Evolutionary conservation across 371 early-diverging fungal genomes (phyloP).

Genomic region (Mucor lusitanicus): DNA sequence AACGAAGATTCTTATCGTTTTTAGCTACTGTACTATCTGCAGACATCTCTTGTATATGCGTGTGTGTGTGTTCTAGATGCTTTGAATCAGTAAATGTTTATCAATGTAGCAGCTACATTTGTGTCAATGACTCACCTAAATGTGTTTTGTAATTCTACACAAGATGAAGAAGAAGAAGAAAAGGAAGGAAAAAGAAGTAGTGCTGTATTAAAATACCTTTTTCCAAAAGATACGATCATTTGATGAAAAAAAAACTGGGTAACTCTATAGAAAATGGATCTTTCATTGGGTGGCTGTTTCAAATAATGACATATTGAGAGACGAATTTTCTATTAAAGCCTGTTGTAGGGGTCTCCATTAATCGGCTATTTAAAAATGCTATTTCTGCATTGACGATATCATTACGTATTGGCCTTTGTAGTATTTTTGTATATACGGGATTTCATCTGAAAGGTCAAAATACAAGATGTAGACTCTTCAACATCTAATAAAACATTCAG

Average conservation of each 20-base stretch:
- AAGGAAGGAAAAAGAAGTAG: not conserved
- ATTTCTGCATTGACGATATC: slow-evolving; percentile 23
- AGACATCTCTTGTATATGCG: slow-evolving; percentile 3
- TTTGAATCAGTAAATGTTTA: not conserved
- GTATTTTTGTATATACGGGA: not conserved
- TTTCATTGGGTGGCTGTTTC: slow-evolving; percentile 11
- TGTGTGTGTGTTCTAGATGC: not conserved
- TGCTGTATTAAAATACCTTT: not conserved
- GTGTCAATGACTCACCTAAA: not conserved
- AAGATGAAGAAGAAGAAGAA: slow-evolving; percentile 4
- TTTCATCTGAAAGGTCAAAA: not conserved
- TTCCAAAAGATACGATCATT: slow-evolving; percentile 12
- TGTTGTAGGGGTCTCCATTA: slow-evolving; percentile 2
- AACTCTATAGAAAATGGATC: not conserved
- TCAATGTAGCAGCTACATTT: not conserved
- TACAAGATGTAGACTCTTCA: not conserved
- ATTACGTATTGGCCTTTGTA: slow-evolving; percentile 18
- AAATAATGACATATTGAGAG: slow-evolving; percentile 6
- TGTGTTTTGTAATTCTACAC: not conserved
- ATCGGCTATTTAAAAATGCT: slow-evolving; percentile 9
- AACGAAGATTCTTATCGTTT: slow-evolving; percentile 54
- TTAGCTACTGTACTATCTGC: slow-evolving; percentile 14
- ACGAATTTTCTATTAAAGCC: not conserved
- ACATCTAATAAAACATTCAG: not conserved
- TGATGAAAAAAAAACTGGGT: slow-evolving; percentile 1